Percentiles rank a stretch among this genome's conserved stretches.
Evolutionary conservation across 2,329 filamentous ascomycete species (phyloP).

Genomic region (Akanthomyces lecanii): DNA sequence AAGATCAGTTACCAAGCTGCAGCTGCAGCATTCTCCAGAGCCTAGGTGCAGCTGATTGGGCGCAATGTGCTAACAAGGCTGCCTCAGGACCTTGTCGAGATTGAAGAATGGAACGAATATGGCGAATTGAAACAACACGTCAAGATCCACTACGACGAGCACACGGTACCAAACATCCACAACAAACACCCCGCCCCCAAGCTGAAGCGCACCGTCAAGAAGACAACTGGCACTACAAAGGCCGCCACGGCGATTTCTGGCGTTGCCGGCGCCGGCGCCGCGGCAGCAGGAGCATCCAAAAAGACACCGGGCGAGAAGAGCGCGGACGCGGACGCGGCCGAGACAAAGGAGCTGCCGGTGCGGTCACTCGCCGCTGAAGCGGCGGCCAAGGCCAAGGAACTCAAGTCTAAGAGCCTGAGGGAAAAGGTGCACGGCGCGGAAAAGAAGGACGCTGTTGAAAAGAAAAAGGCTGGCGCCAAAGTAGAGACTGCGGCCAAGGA

Average conservation of each 20-base stretch:
- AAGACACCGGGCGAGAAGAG: constrained; percentile 21
- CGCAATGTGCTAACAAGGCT: neutral
- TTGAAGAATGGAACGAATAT: constrained; percentile 99
- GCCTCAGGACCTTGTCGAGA: constrained; percentile 77
- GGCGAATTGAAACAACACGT: constrained; percentile 89
- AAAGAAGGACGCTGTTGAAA: constrained; percentile 28
- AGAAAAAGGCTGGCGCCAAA: neutral
- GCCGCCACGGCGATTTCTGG: constrained; percentile 25
- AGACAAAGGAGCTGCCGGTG: constrained; percentile 39
- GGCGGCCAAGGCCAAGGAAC: constrained; percentile 59
- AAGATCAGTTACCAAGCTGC: neutral
- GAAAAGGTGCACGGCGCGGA: constrained; percentile 48
- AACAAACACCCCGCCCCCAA: constrained; percentile 43
- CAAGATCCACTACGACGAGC: constrained; percentile 61
- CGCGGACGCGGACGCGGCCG: constrained; percentile 21
- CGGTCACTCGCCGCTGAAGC: constrained; percentile 61
- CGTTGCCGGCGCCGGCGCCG: constrained; percentile 25
- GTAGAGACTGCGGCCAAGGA: constrained; percentile 12
- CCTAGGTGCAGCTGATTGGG: neutral
- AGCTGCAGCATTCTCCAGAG: neutral
- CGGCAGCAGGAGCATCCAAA: constrained; percentile 25
- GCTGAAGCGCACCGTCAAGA: constrained; percentile 34
- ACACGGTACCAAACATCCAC: constrained; percentile 53
- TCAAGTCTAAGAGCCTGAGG: constrained; percentile 49
- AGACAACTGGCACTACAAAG: constrained; percentile 24